Base-by-base conservation (phyloP, 352 stramenopile genomes). In the Phytophthora sp. region DNA sequence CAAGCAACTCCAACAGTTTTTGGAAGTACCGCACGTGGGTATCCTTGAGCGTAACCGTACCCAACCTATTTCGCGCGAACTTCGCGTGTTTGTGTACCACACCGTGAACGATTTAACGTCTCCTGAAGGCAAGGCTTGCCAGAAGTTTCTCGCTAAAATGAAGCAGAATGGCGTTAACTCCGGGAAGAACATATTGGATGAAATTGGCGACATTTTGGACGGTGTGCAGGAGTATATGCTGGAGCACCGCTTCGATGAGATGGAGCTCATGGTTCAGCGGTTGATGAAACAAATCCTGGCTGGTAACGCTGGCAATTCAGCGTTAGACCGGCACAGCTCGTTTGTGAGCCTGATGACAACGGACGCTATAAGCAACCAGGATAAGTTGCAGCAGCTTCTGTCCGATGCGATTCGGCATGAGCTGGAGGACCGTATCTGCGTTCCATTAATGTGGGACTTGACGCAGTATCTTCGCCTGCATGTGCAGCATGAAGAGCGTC, bases 141-240 rank as follows among this genome's bases (percentile, higher is more conserved):
- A 77, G 15, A 93, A 92, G 30, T 93, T 95, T 63, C 55, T 93
- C 7, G 33, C 57, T 5, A 93, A 93, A 63, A 69, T 88, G 44
- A 77, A 74, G 44, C 66, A 75, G 9, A 80, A 67, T 50, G 73
- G 72, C 15, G 73, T 80, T 0, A 81, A 79, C 13, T 61, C 68
- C 9, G 69, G 74, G 18, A 84, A 82, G 55, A 88, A 87, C 50
- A 35, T 91, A 30, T 51, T 95, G 9, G 77, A 95, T 53, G 83
- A 91, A 54, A 77, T 93, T 12, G 87, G 83, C 6, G 79, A 89
- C 8, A 88, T 93, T 52, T 76, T 95, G 29, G 87, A 95, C 46
- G 83, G 75, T 33, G 82, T 95, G 8, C 87, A 95, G 64, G 83
- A 92, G 63, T 93, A 95, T 38, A 95, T 95, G 87, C 79, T 95